These are phyloP conservation scores for Candida pseudofarinosa DNA, from an alignment of 805 yeast species.

Conservation along the genomic window DNA sequence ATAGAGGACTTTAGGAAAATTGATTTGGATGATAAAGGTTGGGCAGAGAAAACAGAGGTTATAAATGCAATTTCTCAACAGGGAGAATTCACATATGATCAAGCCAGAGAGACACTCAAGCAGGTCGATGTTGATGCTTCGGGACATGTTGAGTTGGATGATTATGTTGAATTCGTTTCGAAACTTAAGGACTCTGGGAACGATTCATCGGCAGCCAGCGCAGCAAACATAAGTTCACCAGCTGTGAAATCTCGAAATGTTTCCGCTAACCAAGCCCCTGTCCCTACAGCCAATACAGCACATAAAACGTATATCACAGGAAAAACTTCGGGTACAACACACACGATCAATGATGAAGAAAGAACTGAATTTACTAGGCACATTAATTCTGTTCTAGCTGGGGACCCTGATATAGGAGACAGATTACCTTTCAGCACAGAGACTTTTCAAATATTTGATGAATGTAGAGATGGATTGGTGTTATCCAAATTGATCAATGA, in stretches of 20 bases:
- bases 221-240: conserved; percentile 13
- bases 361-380: conserved; percentile 94
- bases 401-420: conserved; percentile 79
- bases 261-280: conserved; percentile 26
- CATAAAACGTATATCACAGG: conserved; percentile 77
- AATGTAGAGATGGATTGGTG: conserved; percentile 91
- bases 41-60: conserved; percentile 87
- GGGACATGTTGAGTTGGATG: conserved; percentile 95
- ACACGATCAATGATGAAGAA: conserved; percentile 96
- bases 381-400: conserved; percentile 86
- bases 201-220: conserved; percentile 14
- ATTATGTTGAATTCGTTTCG: conserved; percentile 79
- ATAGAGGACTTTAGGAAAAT: conserved; percentile 83
- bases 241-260: conserved; percentile 7
- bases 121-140: conserved; percentile 91
- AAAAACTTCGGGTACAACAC: conserved; percentile 86
- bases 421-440: conserved; percentile 91
- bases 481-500: conserved; percentile 92
- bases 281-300: conserved; percentile 46
- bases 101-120: conserved; percentile 89
- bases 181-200: conserved; percentile 56
- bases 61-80: conserved; percentile 75
- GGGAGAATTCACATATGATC: conserved; percentile 84
- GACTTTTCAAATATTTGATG: conserved; percentile 93
- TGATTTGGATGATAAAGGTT: conserved; percentile 89